Evolutionary conservation across 805 yeast species (phyloP).

Genomic region (Monosporozyma unispora): DNA sequence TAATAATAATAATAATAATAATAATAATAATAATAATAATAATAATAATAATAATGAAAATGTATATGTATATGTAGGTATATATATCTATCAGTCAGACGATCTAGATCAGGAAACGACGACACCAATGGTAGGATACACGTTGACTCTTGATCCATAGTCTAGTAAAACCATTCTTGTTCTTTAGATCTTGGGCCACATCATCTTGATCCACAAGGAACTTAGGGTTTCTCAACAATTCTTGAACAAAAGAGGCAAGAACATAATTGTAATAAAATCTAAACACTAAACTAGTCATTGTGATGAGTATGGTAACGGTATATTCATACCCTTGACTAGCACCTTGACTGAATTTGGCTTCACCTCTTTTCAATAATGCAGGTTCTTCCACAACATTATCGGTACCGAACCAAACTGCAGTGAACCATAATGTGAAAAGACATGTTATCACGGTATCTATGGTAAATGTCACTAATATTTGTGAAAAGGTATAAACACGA

Average conservation of each 20-base stretch:
- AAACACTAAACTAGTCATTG: conserved; percentile 37
- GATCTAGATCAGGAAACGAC: conserved; percentile 9
- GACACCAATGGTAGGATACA: conserved; percentile 25
- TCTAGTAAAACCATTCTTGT: conserved; percentile 21
- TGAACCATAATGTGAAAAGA: conserved; percentile 65
- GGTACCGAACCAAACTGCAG: conserved; percentile 60
- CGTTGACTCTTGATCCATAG: conserved; percentile 27
- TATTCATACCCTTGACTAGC: conserved; percentile 55
- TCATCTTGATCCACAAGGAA: conserved; percentile 33
- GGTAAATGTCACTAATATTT: conserved; percentile 53
- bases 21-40: too few relatives aligned
- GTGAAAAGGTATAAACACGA: conserved; percentile 50
- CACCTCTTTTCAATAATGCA: conserved; percentile 8
- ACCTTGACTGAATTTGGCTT: conserved; percentile 39
- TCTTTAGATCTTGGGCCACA: conserved; percentile 31
- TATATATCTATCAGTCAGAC: too few relatives aligned
- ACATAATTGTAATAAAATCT: conserved; percentile 56
- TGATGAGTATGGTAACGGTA: conserved; percentile 45
- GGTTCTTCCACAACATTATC: conserved; percentile 28
- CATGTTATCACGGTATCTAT: conserved; percentile 60
- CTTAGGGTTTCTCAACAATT: conserved; percentile 41
- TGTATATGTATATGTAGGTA: too few relatives aligned
- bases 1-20: too few relatives aligned
- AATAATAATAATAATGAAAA: too few relatives aligned
- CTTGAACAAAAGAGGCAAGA: conserved; percentile 50